Evolutionary conservation across 129 eudicot species (phyloP).

Genomic region (Flaveria sonorensis): DNA sequence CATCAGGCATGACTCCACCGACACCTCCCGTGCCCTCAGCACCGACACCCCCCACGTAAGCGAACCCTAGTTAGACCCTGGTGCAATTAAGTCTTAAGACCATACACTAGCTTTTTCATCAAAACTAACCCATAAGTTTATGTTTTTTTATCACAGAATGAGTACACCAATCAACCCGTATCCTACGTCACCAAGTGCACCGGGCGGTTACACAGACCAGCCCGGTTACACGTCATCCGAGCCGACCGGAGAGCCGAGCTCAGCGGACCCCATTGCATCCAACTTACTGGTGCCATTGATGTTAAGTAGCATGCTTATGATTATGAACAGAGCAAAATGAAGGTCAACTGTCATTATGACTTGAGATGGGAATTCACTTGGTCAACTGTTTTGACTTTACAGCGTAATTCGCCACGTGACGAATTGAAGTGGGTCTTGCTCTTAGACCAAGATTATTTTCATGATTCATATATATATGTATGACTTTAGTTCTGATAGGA

Average conservation of each 20-base stretch:
- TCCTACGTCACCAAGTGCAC: constrained; percentile 55
- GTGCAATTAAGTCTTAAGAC: neutral
- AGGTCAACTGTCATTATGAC: constrained; percentile 23
- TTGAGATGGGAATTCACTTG: constrained; percentile 43
- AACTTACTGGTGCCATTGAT: constrained; percentile 44
- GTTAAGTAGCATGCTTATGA: constrained; percentile 36
- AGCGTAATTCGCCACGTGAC: constrained; percentile 36
- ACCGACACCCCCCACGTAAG: constrained; percentile 50
- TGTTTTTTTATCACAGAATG: constrained; percentile 52
- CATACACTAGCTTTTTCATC: neutral
- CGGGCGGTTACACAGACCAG: constrained; percentile 58
- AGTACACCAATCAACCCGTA: constrained; percentile 63
- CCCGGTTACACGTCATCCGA: constrained; percentile 59
- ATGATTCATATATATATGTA: constrained; percentile 33
- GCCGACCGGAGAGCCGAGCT: constrained; percentile 79
- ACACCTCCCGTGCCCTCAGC: constrained; percentile 35
- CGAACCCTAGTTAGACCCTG: neutral
- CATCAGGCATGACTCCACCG: constrained; percentile 44
- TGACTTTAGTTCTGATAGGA: constrained; percentile 53
- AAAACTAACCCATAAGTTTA: constrained; percentile 19
- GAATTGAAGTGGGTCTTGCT: constrained; percentile 37
- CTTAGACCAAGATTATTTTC: constrained; percentile 35
- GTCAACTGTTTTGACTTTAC: constrained; percentile 33
- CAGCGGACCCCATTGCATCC: constrained; percentile 42
- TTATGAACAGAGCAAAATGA: constrained; percentile 43